These are phyloP conservation scores for Monilinia polystroma DNA, from an alignment of 2,329 filamentous ascomycete species.

Conservation along the genomic window DNA sequence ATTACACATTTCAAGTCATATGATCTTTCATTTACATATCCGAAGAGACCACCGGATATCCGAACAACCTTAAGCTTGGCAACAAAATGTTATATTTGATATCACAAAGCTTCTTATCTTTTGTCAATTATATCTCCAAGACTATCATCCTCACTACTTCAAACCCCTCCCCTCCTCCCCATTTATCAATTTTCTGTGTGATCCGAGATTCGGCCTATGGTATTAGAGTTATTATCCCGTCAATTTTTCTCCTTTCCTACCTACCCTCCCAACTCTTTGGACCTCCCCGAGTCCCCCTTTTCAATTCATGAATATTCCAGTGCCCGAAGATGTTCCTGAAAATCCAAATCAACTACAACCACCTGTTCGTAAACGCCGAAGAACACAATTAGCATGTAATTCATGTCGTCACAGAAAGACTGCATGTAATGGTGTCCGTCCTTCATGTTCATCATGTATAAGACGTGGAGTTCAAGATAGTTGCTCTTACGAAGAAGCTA, in stretches of 20 bases:
- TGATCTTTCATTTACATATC: neutral
- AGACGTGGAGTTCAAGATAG: constrained; percentile 19
- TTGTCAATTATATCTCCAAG: neutral
- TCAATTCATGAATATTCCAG: constrained; percentile 4
- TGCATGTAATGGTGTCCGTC: constrained; percentile 26
- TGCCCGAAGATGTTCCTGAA: neutral
- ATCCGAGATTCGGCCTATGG: neutral
- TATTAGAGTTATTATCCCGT: neutral
- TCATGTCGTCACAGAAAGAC: constrained; percentile 27
- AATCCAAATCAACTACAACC: neutral
- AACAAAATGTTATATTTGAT: neutral
- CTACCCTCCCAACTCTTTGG: constrained; percentile 3
- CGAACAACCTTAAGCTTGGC: too few species aligned
- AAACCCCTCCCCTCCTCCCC: too few species aligned
- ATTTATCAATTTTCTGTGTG: neutral
- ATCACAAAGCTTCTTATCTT: neutral
- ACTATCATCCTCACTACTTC: neutral
- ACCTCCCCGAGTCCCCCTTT: neutral
- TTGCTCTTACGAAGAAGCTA: constrained; percentile 26
- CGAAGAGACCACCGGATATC: neutral
- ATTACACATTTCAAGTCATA: neutral
- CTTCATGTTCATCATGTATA: constrained; percentile 24
- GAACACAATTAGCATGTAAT: constrained; percentile 27
- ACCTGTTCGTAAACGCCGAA: constrained; percentile 25
- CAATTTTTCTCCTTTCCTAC: neutral